Conservation (phyloP, 495 filamentous ascomycete species). For the Aspergillus heteromorphus region DNA sequence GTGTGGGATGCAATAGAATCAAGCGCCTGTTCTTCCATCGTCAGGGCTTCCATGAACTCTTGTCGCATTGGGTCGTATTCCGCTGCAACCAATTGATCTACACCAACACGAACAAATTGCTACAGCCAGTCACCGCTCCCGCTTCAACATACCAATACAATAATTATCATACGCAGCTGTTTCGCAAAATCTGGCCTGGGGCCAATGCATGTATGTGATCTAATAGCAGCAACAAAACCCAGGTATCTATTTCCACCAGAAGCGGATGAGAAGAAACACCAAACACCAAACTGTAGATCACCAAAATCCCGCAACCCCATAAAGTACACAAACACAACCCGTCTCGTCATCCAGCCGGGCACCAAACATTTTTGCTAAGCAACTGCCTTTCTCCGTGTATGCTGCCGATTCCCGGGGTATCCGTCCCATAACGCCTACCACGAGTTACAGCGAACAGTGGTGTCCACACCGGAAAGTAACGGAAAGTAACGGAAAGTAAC, state of each 20-base stretch:
- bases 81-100: too few relatives aligned
- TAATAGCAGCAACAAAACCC: not conserved
- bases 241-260: not conserved
- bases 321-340: not conserved
- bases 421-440: conserved; percentile 2
- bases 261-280: not conserved
- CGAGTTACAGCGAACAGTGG: not conserved
- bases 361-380: not conserved
- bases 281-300: not conserved
- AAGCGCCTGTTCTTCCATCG: too few relatives aligned
- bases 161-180: too few relatives aligned
- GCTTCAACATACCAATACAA: too few relatives aligned
- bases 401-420: not conserved
- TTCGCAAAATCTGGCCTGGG: too few relatives aligned
- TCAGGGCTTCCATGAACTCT: too few relatives aligned
- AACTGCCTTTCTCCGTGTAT: not conserved
- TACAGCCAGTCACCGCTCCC: too few relatives aligned
- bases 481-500: conserved; percentile 8
- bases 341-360: not conserved
- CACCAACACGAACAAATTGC: too few relatives aligned
- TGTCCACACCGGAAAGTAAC: conserved; percentile 6
- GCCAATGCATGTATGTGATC: not conserved
- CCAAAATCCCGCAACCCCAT: not conserved
- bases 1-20: too few relatives aligned
- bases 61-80: too few relatives aligned